Evolutionary conservation across 495 filamentous ascomycete genomes (phyloP).

Genomic region (Podospora comata): DNA sequence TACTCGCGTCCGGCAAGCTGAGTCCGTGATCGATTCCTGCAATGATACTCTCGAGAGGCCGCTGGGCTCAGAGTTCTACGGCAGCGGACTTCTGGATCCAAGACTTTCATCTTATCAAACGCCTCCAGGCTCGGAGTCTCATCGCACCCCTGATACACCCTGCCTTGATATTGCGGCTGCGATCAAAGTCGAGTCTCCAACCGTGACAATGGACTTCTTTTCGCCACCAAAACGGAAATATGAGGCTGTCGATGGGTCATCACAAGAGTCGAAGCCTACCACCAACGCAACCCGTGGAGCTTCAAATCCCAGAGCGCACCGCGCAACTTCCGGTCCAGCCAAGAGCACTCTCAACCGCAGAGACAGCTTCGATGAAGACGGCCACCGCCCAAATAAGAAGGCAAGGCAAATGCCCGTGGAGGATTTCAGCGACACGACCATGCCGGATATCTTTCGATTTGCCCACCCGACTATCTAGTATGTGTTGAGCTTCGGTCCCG

Average conservation of each 20-base stretch:
- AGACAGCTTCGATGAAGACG: slow-evolving; percentile 17
- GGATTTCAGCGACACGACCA: slow-evolving; percentile 31
- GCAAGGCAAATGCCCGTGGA: slow-evolving; percentile 20
- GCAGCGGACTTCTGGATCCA: slow-evolving; percentile 21
- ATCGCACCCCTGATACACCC: neutral
- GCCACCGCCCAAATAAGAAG: slow-evolving; percentile 23
- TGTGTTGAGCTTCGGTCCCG: slow-evolving; percentile 8
- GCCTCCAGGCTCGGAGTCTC: slow-evolving; percentile 1
- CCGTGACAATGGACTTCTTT: slow-evolving; percentile 6
- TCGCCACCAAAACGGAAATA: slow-evolving; percentile 12
- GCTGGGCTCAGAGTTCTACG: neutral
- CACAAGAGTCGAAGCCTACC: neutral
- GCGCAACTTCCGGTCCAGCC: slow-evolving; percentile 1
- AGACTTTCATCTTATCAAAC: slow-evolving; percentile 17
- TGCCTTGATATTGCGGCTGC: neutral
- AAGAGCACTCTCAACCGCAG: neutral
- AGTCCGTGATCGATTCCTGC: slow-evolving; percentile 31
- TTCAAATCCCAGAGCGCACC: neutral
- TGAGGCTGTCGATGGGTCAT: slow-evolving; percentile 1
- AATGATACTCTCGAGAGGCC: slow-evolving; percentile 17
- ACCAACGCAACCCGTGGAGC: neutral
- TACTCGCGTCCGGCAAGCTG: slow-evolving; percentile 31
- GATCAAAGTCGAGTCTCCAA: slow-evolving; percentile 14
- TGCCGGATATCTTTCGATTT: slow-evolving; percentile 35
- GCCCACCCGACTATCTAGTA: slow-evolving; percentile 35